These are phyloP conservation scores for Cladorrhinum sp. DNA, from an alignment of 2,329 filamentous ascomycete species.

Conservation along the genomic window DNA sequence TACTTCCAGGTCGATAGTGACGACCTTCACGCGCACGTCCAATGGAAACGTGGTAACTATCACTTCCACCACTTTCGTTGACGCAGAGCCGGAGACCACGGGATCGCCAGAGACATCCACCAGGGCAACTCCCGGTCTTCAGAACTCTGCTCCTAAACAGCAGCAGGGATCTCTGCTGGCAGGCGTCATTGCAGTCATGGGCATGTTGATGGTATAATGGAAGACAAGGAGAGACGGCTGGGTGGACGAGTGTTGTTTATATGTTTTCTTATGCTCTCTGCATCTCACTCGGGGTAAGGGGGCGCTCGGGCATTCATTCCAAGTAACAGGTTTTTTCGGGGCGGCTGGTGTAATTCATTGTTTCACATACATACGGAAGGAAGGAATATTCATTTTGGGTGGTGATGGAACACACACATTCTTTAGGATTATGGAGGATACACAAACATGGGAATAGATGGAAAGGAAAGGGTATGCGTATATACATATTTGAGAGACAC, in stretches of 20 bases:
- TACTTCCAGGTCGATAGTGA: slow-evolving; percentile 32
- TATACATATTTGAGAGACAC: neutral
- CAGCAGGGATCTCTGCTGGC: slow-evolving; percentile 11
- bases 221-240: neutral
- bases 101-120: slow-evolving; percentile 30
- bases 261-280: slow-evolving; percentile 5
- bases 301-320: neutral
- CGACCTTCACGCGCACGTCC: slow-evolving; percentile 45
- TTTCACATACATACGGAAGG: neutral
- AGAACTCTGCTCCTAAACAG: slow-evolving; percentile 27
- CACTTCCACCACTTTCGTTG: slow-evolving; percentile 50
- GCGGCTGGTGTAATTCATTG: neutral
- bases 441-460: neutral
- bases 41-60: slow-evolving; percentile 45
- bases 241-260: neutral
- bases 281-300: neutral
- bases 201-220: slow-evolving; percentile 10
- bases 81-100: slow-evolving; percentile 36
- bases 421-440: neutral
- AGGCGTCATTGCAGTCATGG: slow-evolving; percentile 15
- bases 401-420: neutral
- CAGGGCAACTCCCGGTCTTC: slow-evolving; percentile 34
- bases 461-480: neutral
- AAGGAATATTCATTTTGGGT: neutral
- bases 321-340: neutral